Evolutionary conservation across 1,284 basidiomycete genomes (phyloP), one percentile per base, ranked within the genome.

Genomic region (Rhodotorula sp.): DNA sequence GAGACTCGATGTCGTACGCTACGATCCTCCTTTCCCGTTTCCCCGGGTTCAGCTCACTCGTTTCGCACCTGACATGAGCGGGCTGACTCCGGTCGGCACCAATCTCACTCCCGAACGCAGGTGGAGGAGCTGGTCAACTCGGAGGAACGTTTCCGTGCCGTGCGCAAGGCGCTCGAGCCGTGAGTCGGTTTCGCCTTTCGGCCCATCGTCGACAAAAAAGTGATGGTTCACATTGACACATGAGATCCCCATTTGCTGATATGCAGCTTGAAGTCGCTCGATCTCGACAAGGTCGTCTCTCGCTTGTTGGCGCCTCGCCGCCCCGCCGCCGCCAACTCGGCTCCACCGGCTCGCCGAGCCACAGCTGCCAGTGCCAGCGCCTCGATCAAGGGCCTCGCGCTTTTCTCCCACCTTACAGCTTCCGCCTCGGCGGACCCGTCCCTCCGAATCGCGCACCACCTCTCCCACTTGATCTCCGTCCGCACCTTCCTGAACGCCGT

Each of bases 201-300:
- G n/a, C n/a, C 15, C 24, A n/a, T 26, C 6, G n/a, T 15, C 3
- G 15, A 8, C 17, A 7, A 18, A 3, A 3, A 6, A 42, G 37
- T 12, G 26, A 54, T 4, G 14, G 12, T 30, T 44, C 55, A 22
- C 2, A 1, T 26, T 37, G 15, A 26, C 45, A 10, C 26, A 20
- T 7, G 24, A 33, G 15, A 17, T 29, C 8, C 29, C 12, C 5
- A 3, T 7, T 30, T 14, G 18, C 60, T 56, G 51, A 64, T 60
- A 20, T 8, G 18, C 62, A 72, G 71, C 5, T 67, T 74, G 58
- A 71, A 69, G 42, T 44, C 58, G 8, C 44, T 75, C 59, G 73
- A 74, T 45, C 85, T 95, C 37, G 95, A 97, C 80, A 93, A 91
- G 78, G 83, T 96, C 8, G 90, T 95, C 45, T 76, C 75, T 6